Evolutionary conservation across 192 early-diverging fungal genomes (phyloP), one percentile per base, ranked within the genome.

Genomic region (Podila clonocystis): DNA sequence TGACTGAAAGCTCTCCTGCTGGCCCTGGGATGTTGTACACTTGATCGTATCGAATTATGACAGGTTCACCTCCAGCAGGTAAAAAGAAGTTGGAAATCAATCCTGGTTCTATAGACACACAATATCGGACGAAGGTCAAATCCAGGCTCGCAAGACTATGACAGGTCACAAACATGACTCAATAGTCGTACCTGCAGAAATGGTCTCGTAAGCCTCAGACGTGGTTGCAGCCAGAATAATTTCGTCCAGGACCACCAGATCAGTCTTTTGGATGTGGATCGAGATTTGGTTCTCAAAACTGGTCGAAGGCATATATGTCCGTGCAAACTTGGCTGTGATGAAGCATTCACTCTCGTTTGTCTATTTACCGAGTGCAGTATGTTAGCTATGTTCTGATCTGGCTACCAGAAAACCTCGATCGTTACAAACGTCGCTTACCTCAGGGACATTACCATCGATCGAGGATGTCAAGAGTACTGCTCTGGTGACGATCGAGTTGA

Each of bases 181-280:
- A 11, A 20, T 17, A 20, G 0, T 55, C 38, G 22, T 72, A 68
- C 63, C 60, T 68, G 57, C 22, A 11, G 79, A 73, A 7, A 80
- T 80, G n/a, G 12, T 65, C 33, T 86, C 83, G 72, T 89, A 92
- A 26, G 91, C 86, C 11, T 68, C 76, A 5, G 73, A 63, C 36
- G 86, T 84, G 58, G 86, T 73, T 24, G 91, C 91, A 26, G 87
- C 91, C 66, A 93, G 60, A 60, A 91, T 88, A 9, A 91, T 67
- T 66, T 92, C 90, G 61, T 88, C 87, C 28, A 92, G 73, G 49
- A 89, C 88, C 28, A 91, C 85, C n/a, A 86, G 67, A 50, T 82
- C 65, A 9, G 84, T 74, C 34, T 50, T 66, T 49, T 85, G 74
- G 12, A 91, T 33, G 28, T 68, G 48, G 63, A 82, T 73, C 24